Conservation (phyloP, 352 stramenopile species). For the Globisporangium parvum region DNA sequence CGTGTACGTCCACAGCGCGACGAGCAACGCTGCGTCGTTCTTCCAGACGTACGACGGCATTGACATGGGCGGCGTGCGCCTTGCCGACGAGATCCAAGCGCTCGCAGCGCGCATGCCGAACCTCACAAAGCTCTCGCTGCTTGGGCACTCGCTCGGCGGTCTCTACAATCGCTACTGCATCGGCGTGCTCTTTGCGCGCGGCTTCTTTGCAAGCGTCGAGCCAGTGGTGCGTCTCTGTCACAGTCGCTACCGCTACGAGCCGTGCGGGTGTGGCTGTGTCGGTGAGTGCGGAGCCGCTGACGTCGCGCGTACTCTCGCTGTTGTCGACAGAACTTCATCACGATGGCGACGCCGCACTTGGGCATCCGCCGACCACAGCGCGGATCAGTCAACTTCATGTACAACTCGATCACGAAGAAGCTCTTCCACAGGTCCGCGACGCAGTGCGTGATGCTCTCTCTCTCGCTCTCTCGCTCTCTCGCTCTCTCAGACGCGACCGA, state of each 20-base stretch:
- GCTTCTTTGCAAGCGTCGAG: slow-evolving; percentile 66
- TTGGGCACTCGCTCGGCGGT: slow-evolving; percentile 74
- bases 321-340: slow-evolving; percentile 65
- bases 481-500: no score
- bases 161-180: slow-evolving; percentile 79
- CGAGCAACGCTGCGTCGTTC: slow-evolving; percentile 46
- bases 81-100: slow-evolving; percentile 61
- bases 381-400: slow-evolving; percentile 53
- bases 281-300: no score
- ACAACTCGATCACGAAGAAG: slow-evolving; percentile 58
- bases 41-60: slow-evolving; percentile 81
- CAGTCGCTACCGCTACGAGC: no score
- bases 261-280: background rate
- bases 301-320: no score
- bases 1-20: slow-evolving; percentile 38
- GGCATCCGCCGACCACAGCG: slow-evolving; percentile 59
- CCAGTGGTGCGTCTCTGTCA: slow-evolving; percentile 34
- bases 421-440: slow-evolving; percentile 48
- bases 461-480: background rate
- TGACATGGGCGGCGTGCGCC: slow-evolving; percentile 49
- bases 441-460: background rate
- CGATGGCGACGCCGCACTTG: slow-evolving; percentile 69
- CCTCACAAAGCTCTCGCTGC: slow-evolving; percentile 61
- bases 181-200: slow-evolving; percentile 48
- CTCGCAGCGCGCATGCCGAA: slow-evolving; percentile 52